A percentile compares a stretch with the other conserved stretches of the same genome.
Evolutionary conservation across 2,329 filamentous ascomycete species (phyloP).

Genomic region (Penicillium sp.): DNA sequence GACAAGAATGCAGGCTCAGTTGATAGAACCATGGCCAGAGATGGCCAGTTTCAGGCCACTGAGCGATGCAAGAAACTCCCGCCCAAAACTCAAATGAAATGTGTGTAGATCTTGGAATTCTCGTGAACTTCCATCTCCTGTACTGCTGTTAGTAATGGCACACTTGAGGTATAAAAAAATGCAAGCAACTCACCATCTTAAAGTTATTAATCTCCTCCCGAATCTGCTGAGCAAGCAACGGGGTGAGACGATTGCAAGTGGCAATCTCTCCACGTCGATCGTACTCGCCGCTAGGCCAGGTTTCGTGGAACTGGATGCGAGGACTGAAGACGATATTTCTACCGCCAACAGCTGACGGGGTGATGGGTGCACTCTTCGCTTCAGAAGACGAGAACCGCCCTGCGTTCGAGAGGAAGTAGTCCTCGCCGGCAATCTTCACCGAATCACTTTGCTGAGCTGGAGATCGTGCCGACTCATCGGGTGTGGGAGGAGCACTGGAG

Average conservation of each 20-base stretch:
- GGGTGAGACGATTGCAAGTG: slow-evolving; percentile 95
- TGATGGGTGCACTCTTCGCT: slow-evolving; percentile 75
- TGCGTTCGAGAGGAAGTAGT: slow-evolving; percentile 77
- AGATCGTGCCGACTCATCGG: slow-evolving; percentile 64
- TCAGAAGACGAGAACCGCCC: slow-evolving; percentile 67
- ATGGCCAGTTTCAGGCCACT: slow-evolving; percentile 8
- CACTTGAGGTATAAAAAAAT: neutral
- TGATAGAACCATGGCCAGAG: neutral
- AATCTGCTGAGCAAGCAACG: slow-evolving; percentile 96
- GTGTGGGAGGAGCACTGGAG: slow-evolving; percentile 84
- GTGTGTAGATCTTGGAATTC: slow-evolving; percentile 97
- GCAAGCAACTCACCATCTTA: slow-evolving; percentile 77
- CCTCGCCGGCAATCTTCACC: slow-evolving; percentile 73
- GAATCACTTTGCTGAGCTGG: slow-evolving; percentile 66
- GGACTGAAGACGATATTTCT: slow-evolving; percentile 76
- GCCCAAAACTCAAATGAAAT: slow-evolving; percentile 79
- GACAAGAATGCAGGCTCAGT: slow-evolving; percentile 17
- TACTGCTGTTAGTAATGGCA: slow-evolving; percentile 38
- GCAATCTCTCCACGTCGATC: slow-evolving; percentile 94
- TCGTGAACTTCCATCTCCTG: slow-evolving; percentile 99
- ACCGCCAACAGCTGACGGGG: slow-evolving; percentile 55
- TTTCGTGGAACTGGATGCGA: slow-evolving; percentile 91
- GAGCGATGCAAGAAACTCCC: slow-evolving; percentile 24
- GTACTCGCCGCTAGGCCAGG: slow-evolving; percentile 93
- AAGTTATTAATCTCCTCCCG: slow-evolving; percentile 99